Evolutionary conservation across 306 rosid species (phyloP).

Genomic region (Vigna unguiculata): DNA sequence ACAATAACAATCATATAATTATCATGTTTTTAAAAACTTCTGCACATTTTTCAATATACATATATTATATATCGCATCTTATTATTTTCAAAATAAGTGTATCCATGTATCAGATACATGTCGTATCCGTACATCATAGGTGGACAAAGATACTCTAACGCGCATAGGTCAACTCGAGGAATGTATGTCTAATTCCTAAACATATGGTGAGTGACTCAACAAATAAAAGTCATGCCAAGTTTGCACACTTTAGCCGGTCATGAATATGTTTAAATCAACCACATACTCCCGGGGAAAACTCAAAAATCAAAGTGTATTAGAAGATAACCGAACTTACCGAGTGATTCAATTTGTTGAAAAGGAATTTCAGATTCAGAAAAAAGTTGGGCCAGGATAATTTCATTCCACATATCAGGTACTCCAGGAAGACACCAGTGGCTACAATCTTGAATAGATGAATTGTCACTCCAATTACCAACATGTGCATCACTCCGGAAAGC

Average conservation of each 20-base stretch:
- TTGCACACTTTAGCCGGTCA: not conserved
- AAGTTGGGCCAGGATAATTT: slow-evolving; percentile 69
- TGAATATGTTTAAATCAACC: slow-evolving; percentile 24
- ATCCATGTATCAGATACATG: too few relatives aligned
- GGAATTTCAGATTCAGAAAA: slow-evolving; percentile 47
- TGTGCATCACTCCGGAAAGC: slow-evolving; percentile 85
- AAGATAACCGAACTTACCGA: slow-evolving; percentile 49
- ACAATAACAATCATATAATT: too few relatives aligned
- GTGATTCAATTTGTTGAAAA: slow-evolving; percentile 44
- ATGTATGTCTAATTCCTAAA: not conserved
- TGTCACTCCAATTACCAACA: slow-evolving; percentile 80
- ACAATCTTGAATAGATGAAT: slow-evolving; percentile 67
- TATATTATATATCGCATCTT: too few relatives aligned
- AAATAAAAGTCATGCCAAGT: not conserved
- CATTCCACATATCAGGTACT: slow-evolving; percentile 88
- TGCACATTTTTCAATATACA: too few relatives aligned
- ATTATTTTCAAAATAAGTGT: too few relatives aligned
- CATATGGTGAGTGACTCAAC: not conserved
- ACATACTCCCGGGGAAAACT: slow-evolving; percentile 7
- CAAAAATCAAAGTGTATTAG: not conserved
- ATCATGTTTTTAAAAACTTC: too few relatives aligned
- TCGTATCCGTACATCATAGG: too few relatives aligned
- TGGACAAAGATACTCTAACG: too few relatives aligned
- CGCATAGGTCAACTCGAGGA: not conserved
- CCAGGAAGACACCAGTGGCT: slow-evolving; percentile 97